Evolutionary conservation across 176 grass and related monocot genomes (phyloP), one percentile per base, ranked within the genome.

Genomic region (Juncus inflexus): DNA sequence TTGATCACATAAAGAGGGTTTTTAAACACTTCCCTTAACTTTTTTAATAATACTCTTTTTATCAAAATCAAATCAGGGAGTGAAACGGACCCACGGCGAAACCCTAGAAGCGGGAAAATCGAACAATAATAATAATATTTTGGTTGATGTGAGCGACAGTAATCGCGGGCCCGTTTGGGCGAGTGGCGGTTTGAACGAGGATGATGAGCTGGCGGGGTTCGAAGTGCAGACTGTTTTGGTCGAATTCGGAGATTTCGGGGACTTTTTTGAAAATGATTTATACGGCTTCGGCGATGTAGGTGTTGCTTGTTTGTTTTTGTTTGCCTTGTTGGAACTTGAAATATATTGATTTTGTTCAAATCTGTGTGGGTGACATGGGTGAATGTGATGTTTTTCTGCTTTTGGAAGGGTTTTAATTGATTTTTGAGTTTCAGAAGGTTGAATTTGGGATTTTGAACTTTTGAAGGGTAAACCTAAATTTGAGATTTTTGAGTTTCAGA

Each of bases 241-340:
- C 2, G 94, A 97, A 59, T 91, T 97, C 82, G 94, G 94, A 78
- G 88, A 89, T 80, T 97, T 91, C 67, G 86, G 80, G 15, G 88
- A 90, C 50, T 97, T 97, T 69, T 97, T 97, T 69, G 82, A 89
- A 79, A 76, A 75, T 66, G 88, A 89, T 40, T 63, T 81, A 39
- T 55, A 89, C 67, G 74, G 76, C 77, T 91, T 97, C 79, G 94
- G 94, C 67, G 94, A 97, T 77, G 94, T 97, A 89, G 66, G 78
- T 12, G 43, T 66, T 54, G 77, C 42, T 82, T 75, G 36, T 69
- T 28, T 51, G 7, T 12, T 74, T 37, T 28, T 39, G 57, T 19
- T 65, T 28, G 19, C 19, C 19, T 28, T 28, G 1, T 28, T 28
- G 19, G 19, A 28, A 28, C 19, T 28, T 28, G 19, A 28, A 28